Evolutionary conservation across 2,329 filamentous ascomycete species (phyloP).

Genomic region (Sclerotinia glacialis): DNA sequence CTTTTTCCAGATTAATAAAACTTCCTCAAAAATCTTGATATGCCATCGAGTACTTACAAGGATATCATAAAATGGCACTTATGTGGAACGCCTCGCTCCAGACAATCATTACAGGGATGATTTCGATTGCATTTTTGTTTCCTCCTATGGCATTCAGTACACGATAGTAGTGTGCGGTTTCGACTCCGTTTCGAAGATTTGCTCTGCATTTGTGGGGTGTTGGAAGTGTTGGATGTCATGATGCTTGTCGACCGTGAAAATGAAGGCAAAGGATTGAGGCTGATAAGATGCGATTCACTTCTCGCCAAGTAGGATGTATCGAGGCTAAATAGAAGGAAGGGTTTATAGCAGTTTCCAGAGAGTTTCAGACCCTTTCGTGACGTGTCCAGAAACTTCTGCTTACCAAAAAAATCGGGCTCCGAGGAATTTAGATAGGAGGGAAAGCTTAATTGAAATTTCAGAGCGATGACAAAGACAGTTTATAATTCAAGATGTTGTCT

Average conservation of each 20-base stretch:
- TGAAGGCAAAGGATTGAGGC: background rate
- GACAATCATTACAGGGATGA: slow-evolving; percentile 30
- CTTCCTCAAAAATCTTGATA: background rate
- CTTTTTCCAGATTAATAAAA: slow-evolving; percentile 15
- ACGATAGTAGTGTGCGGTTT: slow-evolving; percentile 26
- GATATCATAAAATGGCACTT: slow-evolving; percentile 28
- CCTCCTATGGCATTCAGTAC: slow-evolving; percentile 31
- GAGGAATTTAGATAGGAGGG: background rate
- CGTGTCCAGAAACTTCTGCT: background rate
- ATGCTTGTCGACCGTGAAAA: background rate
- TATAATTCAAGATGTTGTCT: background rate
- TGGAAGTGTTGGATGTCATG: slow-evolving; percentile 4
- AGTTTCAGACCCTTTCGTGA: background rate
- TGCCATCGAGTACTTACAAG: slow-evolving; percentile 23
- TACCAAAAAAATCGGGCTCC: background rate
- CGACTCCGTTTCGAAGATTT: slow-evolving; percentile 23
- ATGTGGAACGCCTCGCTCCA: slow-evolving; percentile 24
- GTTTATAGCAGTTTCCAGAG: background rate
- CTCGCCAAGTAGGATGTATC: background rate
- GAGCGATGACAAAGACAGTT: background rate
- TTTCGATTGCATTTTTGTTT: slow-evolving; percentile 33
- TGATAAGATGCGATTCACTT: background rate
- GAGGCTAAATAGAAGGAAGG: background rate
- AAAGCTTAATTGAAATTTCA: background rate
- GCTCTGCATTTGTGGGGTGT: background rate